A percentile compares a stretch with the other conserved stretches of the same genome.
phyloP scores from a whole-genome alignment of 129 eudicot genomes.

The Pulicaria dysenterica region DNA sequence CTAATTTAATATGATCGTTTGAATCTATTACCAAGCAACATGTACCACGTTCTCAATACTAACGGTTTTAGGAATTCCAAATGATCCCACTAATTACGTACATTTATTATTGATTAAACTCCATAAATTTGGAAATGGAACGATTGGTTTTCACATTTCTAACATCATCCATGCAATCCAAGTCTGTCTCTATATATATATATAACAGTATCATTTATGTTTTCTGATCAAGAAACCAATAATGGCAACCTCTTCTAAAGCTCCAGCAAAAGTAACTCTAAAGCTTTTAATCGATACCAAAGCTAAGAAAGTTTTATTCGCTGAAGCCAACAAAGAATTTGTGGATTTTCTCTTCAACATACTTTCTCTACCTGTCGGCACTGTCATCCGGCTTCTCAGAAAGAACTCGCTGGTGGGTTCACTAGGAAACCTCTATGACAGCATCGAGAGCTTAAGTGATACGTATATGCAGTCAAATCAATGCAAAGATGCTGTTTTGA shows the following conservation, averaged over 20 bases:
- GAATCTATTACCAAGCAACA: too few species aligned
- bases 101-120: background rate
- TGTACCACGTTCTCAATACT: too few species aligned
- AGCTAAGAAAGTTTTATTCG: conserved; percentile 42
- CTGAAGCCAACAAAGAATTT: conserved; percentile 40
- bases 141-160: conserved; percentile 22
- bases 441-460: conserved; percentile 31
- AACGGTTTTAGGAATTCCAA: conserved; percentile 10
- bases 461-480: conserved; percentile 25
- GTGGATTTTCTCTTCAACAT: conserved; percentile 39
- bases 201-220: background rate
- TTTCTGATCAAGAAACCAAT: background rate
- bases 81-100: background rate
- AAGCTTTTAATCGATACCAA: conserved; percentile 49
- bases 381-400: conserved; percentile 33
- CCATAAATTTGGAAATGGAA: conserved; percentile 14
- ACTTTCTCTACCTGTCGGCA: conserved; percentile 38
- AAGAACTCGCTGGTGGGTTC: conserved; percentile 41
- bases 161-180: background rate
- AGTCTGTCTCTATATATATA: conserved; percentile 11
- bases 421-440: conserved; percentile 32
- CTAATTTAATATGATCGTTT: too few species aligned
- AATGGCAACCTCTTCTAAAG: conserved; percentile 26
- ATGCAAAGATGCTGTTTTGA: conserved; percentile 32
- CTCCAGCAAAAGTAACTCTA: conserved; percentile 18